A percentile compares a stretch with the other conserved stretches of the same genome.
These are phyloP conservation scores for Juglanconis oblonga DNA, from an alignment of 2,329 filamentous ascomycete genomes.

Conservation along the genomic window DNA sequence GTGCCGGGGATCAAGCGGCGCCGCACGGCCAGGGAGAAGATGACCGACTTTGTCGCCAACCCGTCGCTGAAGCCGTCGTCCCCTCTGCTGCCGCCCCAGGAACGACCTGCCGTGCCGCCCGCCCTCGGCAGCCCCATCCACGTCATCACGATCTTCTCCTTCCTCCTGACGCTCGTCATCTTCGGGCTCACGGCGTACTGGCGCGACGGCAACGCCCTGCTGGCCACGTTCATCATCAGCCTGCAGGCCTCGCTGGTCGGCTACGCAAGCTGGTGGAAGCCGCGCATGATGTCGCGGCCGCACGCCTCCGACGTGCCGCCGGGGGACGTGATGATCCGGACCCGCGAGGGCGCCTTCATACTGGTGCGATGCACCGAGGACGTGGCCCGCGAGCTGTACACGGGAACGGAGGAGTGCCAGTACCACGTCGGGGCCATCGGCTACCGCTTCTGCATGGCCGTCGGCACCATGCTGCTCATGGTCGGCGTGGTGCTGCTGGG, in stretches of 20 bases:
- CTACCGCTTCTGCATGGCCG: slow-evolving; percentile 53
- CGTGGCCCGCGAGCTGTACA: slow-evolving; percentile 61
- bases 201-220: slow-evolving; percentile 48
- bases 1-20: slow-evolving; percentile 28
- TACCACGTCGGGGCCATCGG: slow-evolving; percentile 46
- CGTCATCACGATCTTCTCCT: slow-evolving; percentile 50
- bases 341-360: slow-evolving; percentile 58
- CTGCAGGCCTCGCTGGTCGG: slow-evolving; percentile 52
- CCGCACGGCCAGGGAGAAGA: slow-evolving; percentile 36
- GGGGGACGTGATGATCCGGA: slow-evolving; percentile 61
- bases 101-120: slow-evolving; percentile 46
- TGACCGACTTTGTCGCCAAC: slow-evolving; percentile 42
- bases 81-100: slow-evolving; percentile 19
- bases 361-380: slow-evolving; percentile 57
- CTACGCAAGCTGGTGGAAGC: slow-evolving; percentile 56
- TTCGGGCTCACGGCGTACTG: slow-evolving; percentile 40
- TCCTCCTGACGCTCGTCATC: slow-evolving; percentile 45
- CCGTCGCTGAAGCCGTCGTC: slow-evolving; percentile 35
- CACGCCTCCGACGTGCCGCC: slow-evolving; percentile 46
- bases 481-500: slow-evolving; percentile 57
- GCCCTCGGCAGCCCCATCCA: slow-evolving; percentile 50
- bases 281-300: slow-evolving; percentile 50
- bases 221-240: slow-evolving; percentile 51
- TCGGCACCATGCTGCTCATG: slow-evolving; percentile 61
- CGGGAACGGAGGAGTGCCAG: slow-evolving; percentile 57